A percentile compares a stretch with the other conserved stretches of the same genome.
These are phyloP conservation scores for Coniferiporia sulphurascens DNA, from an alignment of 1,284 basidiomycete species.

Conservation along the genomic window DNA sequence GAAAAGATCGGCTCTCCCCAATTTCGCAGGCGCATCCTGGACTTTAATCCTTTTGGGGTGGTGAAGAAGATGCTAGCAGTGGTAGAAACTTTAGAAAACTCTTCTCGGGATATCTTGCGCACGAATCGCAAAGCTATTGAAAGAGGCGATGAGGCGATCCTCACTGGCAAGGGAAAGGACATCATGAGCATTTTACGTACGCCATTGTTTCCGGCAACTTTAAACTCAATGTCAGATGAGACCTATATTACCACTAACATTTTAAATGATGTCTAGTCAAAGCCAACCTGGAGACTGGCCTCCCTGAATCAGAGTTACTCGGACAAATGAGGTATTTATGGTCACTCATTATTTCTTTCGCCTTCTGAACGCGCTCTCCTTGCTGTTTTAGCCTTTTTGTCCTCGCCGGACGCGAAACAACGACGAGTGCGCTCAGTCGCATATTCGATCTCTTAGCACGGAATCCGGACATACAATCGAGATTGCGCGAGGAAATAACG, in stretches of 20 bases:
- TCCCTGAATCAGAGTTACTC: constrained; percentile 29
- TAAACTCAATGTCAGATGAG: background rate
- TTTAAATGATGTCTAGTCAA: background rate
- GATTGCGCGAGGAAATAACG: constrained; percentile 28
- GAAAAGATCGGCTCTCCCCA: constrained; percentile 8
- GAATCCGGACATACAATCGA: constrained; percentile 24
- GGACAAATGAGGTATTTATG: constrained; percentile 25
- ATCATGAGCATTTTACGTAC: constrained; percentile 30
- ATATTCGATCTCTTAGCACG: constrained; percentile 27
- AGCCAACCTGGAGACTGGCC: constrained; percentile 26
- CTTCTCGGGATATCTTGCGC: constrained; percentile 4
- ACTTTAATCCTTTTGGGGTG: constrained; percentile 27
- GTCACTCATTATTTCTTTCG: constrained; percentile 34
- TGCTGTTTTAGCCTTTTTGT: constrained; percentile 25
- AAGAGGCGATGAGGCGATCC: constrained; percentile 23
- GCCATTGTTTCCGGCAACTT: constrained; percentile 6
- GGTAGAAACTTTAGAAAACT: constrained; percentile 8
- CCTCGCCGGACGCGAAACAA: constrained; percentile 30
- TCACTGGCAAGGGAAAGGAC: constrained; percentile 27
- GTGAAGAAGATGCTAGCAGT: constrained; percentile 24
- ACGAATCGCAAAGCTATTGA: constrained; percentile 23
- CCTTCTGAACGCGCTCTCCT: background rate
- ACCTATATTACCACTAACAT: background rate
- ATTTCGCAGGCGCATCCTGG: constrained; percentile 8
- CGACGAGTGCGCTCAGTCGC: constrained; percentile 25